Evolutionary conservation across 495 filamentous ascomycete genomes (phyloP).

Genomic region (Hypoxylon lienhwacheense): DNA sequence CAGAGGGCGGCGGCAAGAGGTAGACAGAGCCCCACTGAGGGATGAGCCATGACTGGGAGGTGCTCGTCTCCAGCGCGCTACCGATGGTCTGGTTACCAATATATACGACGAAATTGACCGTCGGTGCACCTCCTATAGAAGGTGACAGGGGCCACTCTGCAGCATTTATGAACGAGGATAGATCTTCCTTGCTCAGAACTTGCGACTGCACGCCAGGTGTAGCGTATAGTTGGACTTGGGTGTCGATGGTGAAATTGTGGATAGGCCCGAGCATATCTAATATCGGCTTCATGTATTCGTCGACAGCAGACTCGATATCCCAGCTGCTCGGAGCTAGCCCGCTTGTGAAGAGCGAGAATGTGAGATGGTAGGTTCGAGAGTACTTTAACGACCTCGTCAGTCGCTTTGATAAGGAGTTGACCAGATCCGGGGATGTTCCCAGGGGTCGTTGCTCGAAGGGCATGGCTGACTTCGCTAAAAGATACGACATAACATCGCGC

Average conservation of each 20-base stretch:
- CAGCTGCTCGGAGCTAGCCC: slow-evolving; percentile 77
- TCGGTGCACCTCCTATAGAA: slow-evolving; percentile 89
- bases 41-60: slow-evolving; percentile 87
- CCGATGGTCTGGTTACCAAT: slow-evolving; percentile 60
- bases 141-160: slow-evolving; percentile 97
- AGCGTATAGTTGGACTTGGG: slow-evolving; percentile 93
- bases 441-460: slow-evolving; percentile 52
- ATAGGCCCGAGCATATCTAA: slow-evolving; percentile 76
- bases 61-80: slow-evolving; percentile 48
- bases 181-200: slow-evolving; percentile 80
- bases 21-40: slow-evolving; percentile 96
- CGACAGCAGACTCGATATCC: slow-evolving; percentile 84
- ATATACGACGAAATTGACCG: slow-evolving; percentile 93
- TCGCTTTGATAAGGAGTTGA: slow-evolving; percentile 54
- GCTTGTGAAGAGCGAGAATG: slow-evolving; percentile 91
- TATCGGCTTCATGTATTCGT: slow-evolving; percentile 79
- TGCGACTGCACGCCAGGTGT: slow-evolving; percentile 67
- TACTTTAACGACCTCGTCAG: slow-evolving; percentile 86
- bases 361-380: slow-evolving; percentile 90
- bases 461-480: slow-evolving; percentile 65
- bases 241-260: slow-evolving; percentile 95
- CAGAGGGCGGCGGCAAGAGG: slow-evolving; percentile 64
- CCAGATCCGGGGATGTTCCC: slow-evolving; percentile 44
- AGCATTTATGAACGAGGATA: slow-evolving; percentile 93
- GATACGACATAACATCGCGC: slow-evolving; percentile 81